Base-by-base conservation (phyloP, 2,329 filamentous ascomycete genomes). In the Monosporascus sp. region DNA sequence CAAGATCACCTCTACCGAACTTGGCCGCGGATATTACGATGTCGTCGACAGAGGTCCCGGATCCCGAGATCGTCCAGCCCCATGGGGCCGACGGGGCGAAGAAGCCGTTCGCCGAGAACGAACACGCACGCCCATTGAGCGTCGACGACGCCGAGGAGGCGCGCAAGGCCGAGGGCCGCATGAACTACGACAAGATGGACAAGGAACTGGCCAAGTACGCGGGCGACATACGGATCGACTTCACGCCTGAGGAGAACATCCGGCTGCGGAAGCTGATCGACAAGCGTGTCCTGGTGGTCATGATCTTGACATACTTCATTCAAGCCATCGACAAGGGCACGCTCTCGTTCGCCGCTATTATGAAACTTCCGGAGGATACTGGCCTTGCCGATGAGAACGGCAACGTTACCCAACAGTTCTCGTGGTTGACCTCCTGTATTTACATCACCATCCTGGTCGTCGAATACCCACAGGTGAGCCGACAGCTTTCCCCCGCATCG, bases 281-380 rank as follows among this genome's bases (percentile, higher is more conserved):
- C 68, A 78, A 74, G 56, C 80, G 86, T 34, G 79, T 90, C 2
- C 71, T 92, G 44, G 70, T 78, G 2, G 75, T 90, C 65, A 90
- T 91, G 87, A 78, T 90, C 53, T 68, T 79, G 47, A 89, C 86
- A 0, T 90, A 90, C 68, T 89, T 90, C 63, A 70, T 90, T 22
- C 87, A 88, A 63, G 79, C 83, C 46, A 75, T 88, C 46, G 84
- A 88, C 67, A 87, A 87, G 67, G 83, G 83, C 25, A 87, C 84
- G 0, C 71, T 88, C 62, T 82, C 77, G 1, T 86, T 76, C 77
- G 80, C 82, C 8, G 80, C 79, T 45, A 85, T 86, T 64, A 85
- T 86, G 82, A 80, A 79, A 27, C 73, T 86, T 48, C 70, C 71
- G 0, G 63, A 73, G 6, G 79, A 85, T 58, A 74, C 77, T 0